Percentiles rank a stretch among this genome's conserved stretches.
phyloP scores from a whole-genome alignment of 2,329 filamentous ascomycete species.

The Talaromyces sp. region DNA sequence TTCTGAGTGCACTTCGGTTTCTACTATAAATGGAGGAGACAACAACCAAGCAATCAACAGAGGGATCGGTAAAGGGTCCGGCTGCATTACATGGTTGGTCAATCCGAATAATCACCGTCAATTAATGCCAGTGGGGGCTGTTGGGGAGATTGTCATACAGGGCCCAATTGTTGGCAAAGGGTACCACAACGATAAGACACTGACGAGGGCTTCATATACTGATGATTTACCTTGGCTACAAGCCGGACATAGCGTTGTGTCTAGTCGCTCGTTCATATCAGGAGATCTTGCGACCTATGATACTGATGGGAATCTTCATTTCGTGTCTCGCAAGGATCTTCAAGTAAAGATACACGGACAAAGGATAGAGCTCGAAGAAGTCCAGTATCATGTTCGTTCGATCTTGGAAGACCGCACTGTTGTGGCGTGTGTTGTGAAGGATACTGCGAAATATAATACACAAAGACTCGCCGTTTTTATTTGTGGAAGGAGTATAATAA shows the following conservation, averaged over 20 bases:
- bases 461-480: background rate
- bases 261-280: background rate
- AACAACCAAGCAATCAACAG: constrained; percentile 18
- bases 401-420: background rate
- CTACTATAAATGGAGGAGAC: constrained; percentile 27
- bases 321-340: constrained; percentile 34
- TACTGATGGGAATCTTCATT: constrained; percentile 32
- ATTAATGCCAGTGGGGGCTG: constrained; percentile 42
- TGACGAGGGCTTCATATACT: constrained; percentile 36
- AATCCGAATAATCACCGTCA: constrained; percentile 35
- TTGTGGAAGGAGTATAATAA: background rate
- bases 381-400: constrained; percentile 18
- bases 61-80: constrained; percentile 14
- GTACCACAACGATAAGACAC: constrained; percentile 42
- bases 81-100: constrained; percentile 36
- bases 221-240: constrained; percentile 35
- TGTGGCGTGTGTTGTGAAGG: background rate
- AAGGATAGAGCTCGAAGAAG: constrained; percentile 41
- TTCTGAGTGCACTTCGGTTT: constrained; percentile 37
- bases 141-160: constrained; percentile 49
- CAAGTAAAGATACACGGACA: constrained; percentile 44
- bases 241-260: background rate
- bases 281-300: constrained; percentile 33
- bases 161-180: constrained; percentile 42
- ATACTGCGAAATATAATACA: background rate